A percentile compares a stretch with the other conserved stretches of the same genome.
phyloP scores from a whole-genome alignment of 331 rosid species.

The Arachis monticola region DNA sequence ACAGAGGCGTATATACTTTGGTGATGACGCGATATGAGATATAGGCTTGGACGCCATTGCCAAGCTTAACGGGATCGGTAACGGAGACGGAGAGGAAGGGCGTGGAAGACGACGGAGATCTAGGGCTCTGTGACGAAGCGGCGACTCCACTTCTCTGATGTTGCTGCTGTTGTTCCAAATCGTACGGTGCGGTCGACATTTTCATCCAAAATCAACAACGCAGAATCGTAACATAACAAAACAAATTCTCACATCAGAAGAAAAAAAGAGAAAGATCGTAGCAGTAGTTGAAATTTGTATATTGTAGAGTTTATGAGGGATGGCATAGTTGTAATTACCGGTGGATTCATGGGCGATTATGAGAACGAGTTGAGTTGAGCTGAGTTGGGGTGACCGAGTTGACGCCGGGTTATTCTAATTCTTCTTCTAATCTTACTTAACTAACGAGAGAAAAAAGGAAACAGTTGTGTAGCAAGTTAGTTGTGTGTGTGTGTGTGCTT shows the following conservation, averaged over 20 bases:
- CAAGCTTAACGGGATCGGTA: conserved; percentile 94
- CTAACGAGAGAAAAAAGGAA: too few species aligned
- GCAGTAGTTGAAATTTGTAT: neutral
- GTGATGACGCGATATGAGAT: conserved; percentile 95
- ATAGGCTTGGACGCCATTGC: conserved; percentile 98
- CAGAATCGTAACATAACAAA: neutral
- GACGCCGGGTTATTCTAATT: neutral
- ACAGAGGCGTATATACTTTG: conserved; percentile 49
- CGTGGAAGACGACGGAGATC: conserved; percentile 85
- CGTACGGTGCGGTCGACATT: conserved; percentile 21
- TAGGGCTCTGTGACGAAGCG: conserved; percentile 88
- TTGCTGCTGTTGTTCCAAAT: conserved; percentile 85
- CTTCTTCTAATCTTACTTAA: too few species aligned
- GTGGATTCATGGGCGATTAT: conserved; percentile 48
- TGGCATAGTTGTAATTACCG: conserved; percentile 61
- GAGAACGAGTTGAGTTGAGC: neutral
- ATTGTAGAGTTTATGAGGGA: neutral
- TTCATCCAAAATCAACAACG: neutral
- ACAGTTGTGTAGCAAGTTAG: too few species aligned
- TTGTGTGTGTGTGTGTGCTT: neutral
- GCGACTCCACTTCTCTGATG: conserved; percentile 66
- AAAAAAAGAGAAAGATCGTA: neutral
- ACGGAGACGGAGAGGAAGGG: conserved; percentile 85
- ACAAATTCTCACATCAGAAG: neutral
- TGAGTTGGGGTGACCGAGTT: neutral